These are phyloP conservation scores for Cladosporium sp. DNA, from an alignment of 2,329 filamentous ascomycete species.

Conservation along the genomic window DNA sequence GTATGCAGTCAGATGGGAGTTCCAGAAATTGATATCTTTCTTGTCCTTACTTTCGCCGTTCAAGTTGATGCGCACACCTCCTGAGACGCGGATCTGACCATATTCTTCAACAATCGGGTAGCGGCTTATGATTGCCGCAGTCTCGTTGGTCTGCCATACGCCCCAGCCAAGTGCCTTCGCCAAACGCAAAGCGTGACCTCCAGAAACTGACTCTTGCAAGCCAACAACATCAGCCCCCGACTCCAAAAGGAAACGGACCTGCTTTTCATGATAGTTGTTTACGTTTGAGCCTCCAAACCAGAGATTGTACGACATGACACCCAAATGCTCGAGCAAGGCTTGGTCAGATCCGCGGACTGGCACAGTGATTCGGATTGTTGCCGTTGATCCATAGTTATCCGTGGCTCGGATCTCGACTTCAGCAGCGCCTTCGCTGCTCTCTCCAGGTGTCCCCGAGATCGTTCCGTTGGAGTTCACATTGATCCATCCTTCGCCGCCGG, in stretches of 20 bases:
- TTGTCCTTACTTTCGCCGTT: neutral
- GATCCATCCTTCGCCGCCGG: neutral
- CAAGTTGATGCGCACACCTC: slow-evolving; percentile 6
- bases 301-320: slow-evolving; percentile 8
- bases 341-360: neutral
- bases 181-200: slow-evolving; percentile 2
- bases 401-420: neutral
- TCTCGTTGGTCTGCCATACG: neutral
- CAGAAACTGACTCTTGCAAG: slow-evolving; percentile 6
- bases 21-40: slow-evolving; percentile 8
- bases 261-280: slow-evolving; percentile 9
- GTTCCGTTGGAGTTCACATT: neutral
- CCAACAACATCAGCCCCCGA: slow-evolving; percentile 6
- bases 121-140: slow-evolving; percentile 3
- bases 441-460: neutral
- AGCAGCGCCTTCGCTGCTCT: neutral
- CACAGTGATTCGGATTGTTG: neutral
- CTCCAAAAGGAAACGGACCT: slow-evolving; percentile 1
- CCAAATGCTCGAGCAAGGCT: neutral
- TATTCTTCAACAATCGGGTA: slow-evolving; percentile 1
- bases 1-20: slow-evolving; percentile 6
- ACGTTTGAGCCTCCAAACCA: slow-evolving; percentile 8
- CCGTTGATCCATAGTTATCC: neutral
- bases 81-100: neutral
- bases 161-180: neutral